These are phyloP conservation scores for Alopecurus myosuroides DNA, from an alignment of 176 grass and related monocot species.

Conservation along the genomic window DNA sequence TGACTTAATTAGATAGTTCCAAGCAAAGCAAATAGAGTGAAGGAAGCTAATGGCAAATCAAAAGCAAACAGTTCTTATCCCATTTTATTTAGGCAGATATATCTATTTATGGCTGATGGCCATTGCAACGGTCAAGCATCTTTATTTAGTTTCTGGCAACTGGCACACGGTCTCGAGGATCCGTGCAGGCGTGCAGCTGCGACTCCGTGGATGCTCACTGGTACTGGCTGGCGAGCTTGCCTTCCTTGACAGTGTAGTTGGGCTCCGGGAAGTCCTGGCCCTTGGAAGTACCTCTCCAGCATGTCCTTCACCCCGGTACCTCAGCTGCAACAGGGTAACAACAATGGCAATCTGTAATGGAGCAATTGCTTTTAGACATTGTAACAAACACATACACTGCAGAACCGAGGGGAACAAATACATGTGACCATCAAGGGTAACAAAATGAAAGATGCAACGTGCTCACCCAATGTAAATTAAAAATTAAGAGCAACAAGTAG, in stretches of 20 bases:
- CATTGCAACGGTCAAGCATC: too few species aligned
- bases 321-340: slow-evolving; percentile 34
- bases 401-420: too few species aligned
- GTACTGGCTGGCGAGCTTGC: slow-evolving; percentile 68
- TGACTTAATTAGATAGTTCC: not conserved
- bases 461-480: too few species aligned
- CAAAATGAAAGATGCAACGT: too few species aligned
- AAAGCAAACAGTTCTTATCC: not conserved
- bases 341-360: too few species aligned
- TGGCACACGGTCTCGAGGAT: not conserved
- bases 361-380: too few species aligned
- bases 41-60: not conserved
- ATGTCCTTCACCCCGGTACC: slow-evolving; percentile 75
- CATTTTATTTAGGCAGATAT: not conserved
- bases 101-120: not conserved
- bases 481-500: too few species aligned
- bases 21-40: slow-evolving; percentile 3
- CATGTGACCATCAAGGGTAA: too few species aligned
- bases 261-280: slow-evolving; percentile 70
- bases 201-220: slow-evolving; percentile 17
- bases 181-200: not conserved
- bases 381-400: too few species aligned
- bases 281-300: slow-evolving; percentile 82
- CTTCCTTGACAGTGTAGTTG: slow-evolving; percentile 88
- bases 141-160: not conserved